Conservation (phyloP, 345 rosid species). For the Eucalyptus erythrocorys region DNA sequence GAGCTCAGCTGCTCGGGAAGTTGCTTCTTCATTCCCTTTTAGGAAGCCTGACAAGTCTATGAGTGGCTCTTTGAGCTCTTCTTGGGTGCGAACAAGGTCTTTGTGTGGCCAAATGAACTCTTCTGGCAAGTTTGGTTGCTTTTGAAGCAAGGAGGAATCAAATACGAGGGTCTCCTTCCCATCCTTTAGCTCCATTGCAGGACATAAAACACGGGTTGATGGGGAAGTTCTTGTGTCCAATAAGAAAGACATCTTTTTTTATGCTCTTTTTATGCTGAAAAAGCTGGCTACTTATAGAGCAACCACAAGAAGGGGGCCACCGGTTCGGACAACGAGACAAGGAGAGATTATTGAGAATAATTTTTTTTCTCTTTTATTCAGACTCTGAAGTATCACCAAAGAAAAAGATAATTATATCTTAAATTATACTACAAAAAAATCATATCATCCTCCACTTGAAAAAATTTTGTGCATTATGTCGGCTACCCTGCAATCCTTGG, state of each 20-base stretch:
- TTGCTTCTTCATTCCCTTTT: constrained; percentile 17
- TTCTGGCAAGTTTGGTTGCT: constrained; percentile 15
- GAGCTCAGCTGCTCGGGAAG: constrained; percentile 17
- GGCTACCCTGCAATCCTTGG: background rate
- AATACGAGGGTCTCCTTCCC: background rate
- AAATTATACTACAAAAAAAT: background rate
- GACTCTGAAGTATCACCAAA: background rate
- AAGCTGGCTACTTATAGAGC: background rate
- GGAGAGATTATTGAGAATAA: background rate
- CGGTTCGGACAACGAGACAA: background rate
- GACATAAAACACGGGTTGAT: background rate
- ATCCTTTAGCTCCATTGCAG: background rate
- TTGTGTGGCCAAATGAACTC: constrained; percentile 41
- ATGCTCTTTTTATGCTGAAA: background rate
- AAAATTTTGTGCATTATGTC: no score
- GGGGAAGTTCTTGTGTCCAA: constrained; percentile 4
- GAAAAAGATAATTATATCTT: background rate
- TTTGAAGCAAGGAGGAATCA: constrained; percentile 15
- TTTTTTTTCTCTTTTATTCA: background rate
- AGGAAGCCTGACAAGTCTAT: constrained; percentile 35
- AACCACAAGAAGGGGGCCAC: background rate
- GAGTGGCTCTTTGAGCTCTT: constrained; percentile 35
- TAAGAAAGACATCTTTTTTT: background rate
- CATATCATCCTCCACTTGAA: background rate
- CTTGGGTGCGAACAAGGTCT: constrained; percentile 6